These are phyloP conservation scores for Marchantia polymorpha DNA, from an alignment of 225 moss, liverwort and hornwort genomes.

Conservation along the genomic window DNA sequence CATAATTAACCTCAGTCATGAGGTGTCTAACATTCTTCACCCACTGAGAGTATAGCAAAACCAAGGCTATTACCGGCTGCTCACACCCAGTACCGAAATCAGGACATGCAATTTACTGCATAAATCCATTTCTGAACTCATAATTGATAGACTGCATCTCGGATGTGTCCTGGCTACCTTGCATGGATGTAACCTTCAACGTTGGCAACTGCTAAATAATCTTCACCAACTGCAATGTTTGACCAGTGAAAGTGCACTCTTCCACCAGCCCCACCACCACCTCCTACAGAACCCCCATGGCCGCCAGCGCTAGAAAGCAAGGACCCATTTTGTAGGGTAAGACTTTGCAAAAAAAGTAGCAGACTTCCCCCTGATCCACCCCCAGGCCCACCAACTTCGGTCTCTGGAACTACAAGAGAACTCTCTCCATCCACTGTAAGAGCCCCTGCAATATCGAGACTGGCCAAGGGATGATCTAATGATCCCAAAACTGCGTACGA, in stretches of 20 bases:
- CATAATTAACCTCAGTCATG: too few species aligned
- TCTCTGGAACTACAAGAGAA: conserved; percentile 34
- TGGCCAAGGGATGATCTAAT: conserved; percentile 77
- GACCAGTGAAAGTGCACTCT: conserved; percentile 97
- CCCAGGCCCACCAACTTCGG: conserved; percentile 60
- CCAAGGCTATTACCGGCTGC: too few species aligned
- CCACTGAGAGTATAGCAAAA: too few species aligned
- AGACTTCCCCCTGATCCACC: conserved; percentile 97
- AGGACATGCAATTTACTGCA: too few species aligned
- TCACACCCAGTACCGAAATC: too few species aligned
- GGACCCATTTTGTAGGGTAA: conserved; percentile 75
- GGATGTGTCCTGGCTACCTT: conserved; percentile 41
- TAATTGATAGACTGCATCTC: too few species aligned
- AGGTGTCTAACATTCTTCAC: too few species aligned
- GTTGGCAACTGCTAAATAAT: conserved; percentile 69
- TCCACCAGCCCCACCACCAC: conserved; percentile 94
- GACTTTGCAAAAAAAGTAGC: conserved; percentile 80
- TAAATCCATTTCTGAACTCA: too few species aligned
- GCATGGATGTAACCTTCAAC: conserved; percentile 77
- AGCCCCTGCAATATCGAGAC: conserved; percentile 71
- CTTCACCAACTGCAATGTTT: conserved; percentile 83
- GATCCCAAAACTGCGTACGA: conserved; percentile 75
- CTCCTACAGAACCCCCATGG: conserved; percentile 69
- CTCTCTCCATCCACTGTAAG: conserved; percentile 81
- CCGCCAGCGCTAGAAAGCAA: conserved; percentile 79